phyloP scores from a whole-genome alignment of 345 rosid species.

The Durio zibethinus region DNA sequence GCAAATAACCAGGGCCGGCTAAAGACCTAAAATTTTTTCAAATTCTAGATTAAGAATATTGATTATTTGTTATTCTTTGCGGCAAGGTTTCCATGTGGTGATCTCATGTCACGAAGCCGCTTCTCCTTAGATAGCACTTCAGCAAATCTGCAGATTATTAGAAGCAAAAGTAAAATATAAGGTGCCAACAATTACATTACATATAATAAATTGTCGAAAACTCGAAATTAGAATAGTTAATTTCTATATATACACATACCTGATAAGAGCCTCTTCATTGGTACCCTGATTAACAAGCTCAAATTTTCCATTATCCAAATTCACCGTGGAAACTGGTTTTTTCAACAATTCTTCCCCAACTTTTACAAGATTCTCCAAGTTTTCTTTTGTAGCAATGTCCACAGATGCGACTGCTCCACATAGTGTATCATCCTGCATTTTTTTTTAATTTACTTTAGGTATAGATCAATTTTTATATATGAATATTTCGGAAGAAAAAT shows the following conservation, averaged over 20 bases:
- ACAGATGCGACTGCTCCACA: constrained; percentile 22
- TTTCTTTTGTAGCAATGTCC: constrained; percentile 56
- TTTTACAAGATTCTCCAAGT: constrained; percentile 41
- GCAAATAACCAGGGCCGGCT: neutral
- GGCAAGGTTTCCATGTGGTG: constrained; percentile 25
- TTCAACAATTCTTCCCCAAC: constrained; percentile 48
- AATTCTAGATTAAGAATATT: neutral
- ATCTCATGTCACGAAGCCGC: constrained; percentile 38
- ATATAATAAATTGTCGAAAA: too few species aligned
- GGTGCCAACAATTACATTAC: neutral
- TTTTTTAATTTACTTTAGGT: too few species aligned
- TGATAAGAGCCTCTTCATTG: constrained; percentile 43
- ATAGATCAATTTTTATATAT: too few species aligned
- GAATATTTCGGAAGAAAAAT: too few species aligned
- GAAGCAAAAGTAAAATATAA: neutral
- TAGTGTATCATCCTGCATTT: constrained; percentile 39
- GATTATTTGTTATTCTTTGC: neutral
- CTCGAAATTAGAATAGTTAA: too few species aligned
- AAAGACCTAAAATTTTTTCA: neutral
- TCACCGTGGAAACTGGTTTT: constrained; percentile 47
- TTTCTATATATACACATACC: too few species aligned
- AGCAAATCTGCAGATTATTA: constrained; percentile 46
- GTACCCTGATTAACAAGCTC: constrained; percentile 24
- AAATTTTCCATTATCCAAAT: constrained; percentile 39
- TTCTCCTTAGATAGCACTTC: constrained; percentile 58